phyloP scores from a whole-genome alignment of 2,329 filamentous ascomycete species.

The Fusarium neocosmosporiellum region DNA sequence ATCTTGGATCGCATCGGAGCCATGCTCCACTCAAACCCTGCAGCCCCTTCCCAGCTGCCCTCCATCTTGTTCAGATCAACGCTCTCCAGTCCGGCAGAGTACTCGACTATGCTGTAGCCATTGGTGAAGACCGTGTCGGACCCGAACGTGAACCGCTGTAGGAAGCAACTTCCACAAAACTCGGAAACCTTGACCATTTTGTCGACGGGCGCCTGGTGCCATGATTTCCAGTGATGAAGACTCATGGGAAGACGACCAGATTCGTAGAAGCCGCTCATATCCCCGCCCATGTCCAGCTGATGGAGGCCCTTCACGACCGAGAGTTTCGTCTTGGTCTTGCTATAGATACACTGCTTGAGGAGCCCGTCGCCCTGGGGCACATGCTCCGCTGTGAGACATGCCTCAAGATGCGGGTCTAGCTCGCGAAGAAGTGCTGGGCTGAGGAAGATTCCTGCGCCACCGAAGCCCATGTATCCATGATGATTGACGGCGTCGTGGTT shows the following conservation, averaged over 20 bases:
- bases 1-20: conserved; percentile 60
- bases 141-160: conserved; percentile 65
- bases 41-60: conserved; percentile 63
- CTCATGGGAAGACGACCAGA: conserved; percentile 64
- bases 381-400: conserved; percentile 54
- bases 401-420: conserved; percentile 59
- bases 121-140: conserved; percentile 65
- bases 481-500: conserved; percentile 61
- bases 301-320: conserved; percentile 65
- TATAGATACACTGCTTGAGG: conserved; percentile 67
- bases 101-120: conserved; percentile 67
- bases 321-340: conserved; percentile 64
- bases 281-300: conserved; percentile 67
- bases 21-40: conserved; percentile 63
- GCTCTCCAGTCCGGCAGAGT: conserved; percentile 53
- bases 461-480: conserved; percentile 70
- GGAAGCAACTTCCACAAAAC: conserved; percentile 69
- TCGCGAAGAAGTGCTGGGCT: conserved; percentile 62
- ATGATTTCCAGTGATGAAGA: conserved; percentile 73
- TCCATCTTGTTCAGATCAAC: conserved; percentile 61
- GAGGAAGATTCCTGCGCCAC: conserved; percentile 70
- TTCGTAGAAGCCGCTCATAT: conserved; percentile 71
- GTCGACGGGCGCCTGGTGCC: conserved; percentile 63
- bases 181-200: conserved; percentile 60
- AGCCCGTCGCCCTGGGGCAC: conserved; percentile 63